Evolutionary conservation across 2,329 filamentous ascomycete species (phyloP).

Genomic region (Neonectria hederae): DNA sequence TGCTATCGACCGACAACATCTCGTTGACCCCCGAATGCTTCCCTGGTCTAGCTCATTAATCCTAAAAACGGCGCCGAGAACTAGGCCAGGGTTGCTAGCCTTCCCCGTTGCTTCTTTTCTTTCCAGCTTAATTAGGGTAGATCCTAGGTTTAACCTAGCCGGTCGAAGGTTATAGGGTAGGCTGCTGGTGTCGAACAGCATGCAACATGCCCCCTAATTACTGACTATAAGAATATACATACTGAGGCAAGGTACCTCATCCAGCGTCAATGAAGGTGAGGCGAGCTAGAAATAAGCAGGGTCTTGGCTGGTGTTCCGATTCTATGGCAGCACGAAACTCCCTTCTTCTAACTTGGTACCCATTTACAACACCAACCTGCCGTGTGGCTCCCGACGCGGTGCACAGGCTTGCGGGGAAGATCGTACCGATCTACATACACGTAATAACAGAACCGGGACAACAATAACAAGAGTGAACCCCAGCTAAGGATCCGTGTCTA

Average conservation of each 20-base stretch:
- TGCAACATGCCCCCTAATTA: background rate
- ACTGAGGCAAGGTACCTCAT: background rate
- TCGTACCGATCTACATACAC: background rate
- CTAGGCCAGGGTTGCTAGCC: background rate
- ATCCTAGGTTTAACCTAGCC: background rate
- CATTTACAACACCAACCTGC: background rate
- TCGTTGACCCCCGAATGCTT: background rate
- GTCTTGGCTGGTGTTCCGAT: background rate
- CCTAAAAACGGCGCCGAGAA: background rate
- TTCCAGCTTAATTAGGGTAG: background rate
- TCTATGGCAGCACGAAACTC: background rate
- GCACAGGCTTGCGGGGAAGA: background rate
- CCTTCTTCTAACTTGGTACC: too few relatives aligned
- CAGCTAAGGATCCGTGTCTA: background rate
- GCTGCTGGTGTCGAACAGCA: background rate
- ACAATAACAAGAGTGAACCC: background rate
- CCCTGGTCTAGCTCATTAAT: background rate
- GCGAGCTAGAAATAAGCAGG: background rate
- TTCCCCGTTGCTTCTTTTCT: background rate
- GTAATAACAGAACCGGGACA: background rate
- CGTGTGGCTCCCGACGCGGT: background rate
- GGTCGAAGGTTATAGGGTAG: background rate
- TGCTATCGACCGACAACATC: background rate
- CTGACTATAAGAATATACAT: too few relatives aligned
- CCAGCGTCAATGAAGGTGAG: background rate